A percentile compares a stretch with the other conserved stretches of the same genome.
phyloP scores from a whole-genome alignment of 2,329 filamentous ascomycete species.

The Tolypocladium ophioglossoides region DNA sequence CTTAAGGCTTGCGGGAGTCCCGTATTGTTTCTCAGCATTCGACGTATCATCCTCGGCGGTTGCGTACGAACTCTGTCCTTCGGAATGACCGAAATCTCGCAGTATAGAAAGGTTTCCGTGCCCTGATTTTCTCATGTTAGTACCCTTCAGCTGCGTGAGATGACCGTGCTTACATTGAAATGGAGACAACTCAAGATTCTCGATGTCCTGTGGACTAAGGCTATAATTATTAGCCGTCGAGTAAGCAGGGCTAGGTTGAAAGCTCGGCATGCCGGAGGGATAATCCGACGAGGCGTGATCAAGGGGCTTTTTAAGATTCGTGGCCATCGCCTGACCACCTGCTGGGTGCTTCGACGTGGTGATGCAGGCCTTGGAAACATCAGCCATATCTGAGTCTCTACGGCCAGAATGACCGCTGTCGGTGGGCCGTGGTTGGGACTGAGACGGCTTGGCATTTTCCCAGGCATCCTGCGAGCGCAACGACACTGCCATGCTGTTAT shows the following conservation, averaged over 20 bases:
- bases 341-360: background rate
- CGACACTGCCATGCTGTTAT: background rate
- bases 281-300: conserved; percentile 20
- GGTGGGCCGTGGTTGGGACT: background rate
- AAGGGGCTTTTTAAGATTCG: background rate
- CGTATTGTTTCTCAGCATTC: background rate
- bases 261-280: conserved; percentile 20
- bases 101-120: conserved; percentile 9
- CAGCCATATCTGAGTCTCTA: background rate
- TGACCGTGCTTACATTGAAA: conserved; percentile 17
- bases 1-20: background rate
- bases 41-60: conserved; percentile 11
- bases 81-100: conserved; percentile 8
- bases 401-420: background rate
- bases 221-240: conserved; percentile 15
- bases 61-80: conserved; percentile 14
- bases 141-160: background rate
- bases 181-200: conserved; percentile 24
- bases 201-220: conserved; percentile 19
- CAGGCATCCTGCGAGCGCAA: background rate
- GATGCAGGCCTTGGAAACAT: background rate
- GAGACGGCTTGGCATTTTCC: background rate
- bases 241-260: conserved; percentile 19
- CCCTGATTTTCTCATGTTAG: conserved; percentile 7
- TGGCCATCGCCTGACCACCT: background rate